Conservation (phyloP, 306 rosid species). For the Vigna trinervia region DNA sequence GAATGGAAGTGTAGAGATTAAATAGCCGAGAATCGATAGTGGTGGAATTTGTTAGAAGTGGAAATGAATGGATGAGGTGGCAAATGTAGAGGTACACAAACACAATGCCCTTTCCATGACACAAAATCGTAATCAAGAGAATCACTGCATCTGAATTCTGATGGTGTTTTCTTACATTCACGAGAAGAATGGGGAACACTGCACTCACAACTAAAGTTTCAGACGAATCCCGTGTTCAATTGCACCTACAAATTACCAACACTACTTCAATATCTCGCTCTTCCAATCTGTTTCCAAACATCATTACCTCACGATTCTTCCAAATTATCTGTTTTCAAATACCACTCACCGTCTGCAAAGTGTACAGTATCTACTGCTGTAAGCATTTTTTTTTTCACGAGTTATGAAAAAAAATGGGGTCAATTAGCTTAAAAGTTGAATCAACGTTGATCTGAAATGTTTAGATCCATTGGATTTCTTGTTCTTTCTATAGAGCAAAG, state of each 20-base stretch:
- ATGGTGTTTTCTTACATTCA: constrained; percentile 35
- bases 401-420: neutral
- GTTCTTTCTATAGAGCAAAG: no score
- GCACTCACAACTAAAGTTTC: constrained; percentile 24
- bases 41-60: neutral
- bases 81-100: neutral
- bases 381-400: neutral
- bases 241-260: constrained; percentile 4
- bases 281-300: neutral
- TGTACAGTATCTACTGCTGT: neutral
- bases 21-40: neutral
- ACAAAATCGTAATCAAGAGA: neutral
- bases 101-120: neutral
- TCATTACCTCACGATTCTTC: constrained; percentile 3
- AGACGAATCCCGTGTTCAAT: constrained; percentile 40
- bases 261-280: neutral
- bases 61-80: constrained; percentile 21
- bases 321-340: constrained; percentile 7
- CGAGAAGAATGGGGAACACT: constrained; percentile 50
- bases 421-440: neutral
- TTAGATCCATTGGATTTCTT: neutral
- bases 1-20: constrained; percentile 7
- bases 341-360: neutral
- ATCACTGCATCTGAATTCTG: constrained; percentile 34
- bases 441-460: neutral